Evolutionary conservation across 2,329 filamentous ascomycete species (phyloP).

Genomic region (Cryphonectria carpinicola): DNA sequence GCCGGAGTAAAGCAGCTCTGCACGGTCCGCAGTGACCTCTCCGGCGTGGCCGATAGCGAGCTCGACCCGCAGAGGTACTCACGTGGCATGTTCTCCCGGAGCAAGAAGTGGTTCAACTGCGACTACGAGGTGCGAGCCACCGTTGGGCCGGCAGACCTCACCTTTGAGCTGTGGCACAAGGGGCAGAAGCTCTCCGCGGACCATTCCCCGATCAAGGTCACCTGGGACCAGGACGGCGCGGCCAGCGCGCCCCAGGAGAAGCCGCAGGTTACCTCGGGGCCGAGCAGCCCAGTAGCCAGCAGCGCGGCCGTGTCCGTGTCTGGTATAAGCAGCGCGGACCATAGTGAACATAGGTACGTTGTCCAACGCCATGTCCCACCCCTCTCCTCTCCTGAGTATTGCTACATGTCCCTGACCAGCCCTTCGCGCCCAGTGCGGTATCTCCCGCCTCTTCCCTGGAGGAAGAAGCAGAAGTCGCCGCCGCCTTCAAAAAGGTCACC

Average conservation of each 20-base stretch:
- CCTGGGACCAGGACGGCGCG: conserved; percentile 31
- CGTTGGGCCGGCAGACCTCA: conserved; percentile 58
- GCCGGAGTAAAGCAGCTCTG: conserved; percentile 45
- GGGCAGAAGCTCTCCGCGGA: conserved; percentile 45
- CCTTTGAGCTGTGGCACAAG: conserved; percentile 48
- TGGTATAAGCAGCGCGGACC: conserved; percentile 19
- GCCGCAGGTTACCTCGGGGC: conserved; percentile 1
- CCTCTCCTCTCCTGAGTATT: too few relatives aligned
- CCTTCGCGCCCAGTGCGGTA: not conserved
- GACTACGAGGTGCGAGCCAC: conserved; percentile 57
- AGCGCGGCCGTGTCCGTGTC: conserved; percentile 26
- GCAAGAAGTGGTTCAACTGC: conserved; percentile 45
- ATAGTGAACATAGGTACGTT: conserved; percentile 24
- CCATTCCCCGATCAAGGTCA: conserved; percentile 43
- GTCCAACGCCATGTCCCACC: not conserved
- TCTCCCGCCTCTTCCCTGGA: conserved; percentile 13
- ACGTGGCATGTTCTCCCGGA: conserved; percentile 38
- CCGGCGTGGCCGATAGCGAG: conserved; percentile 43
- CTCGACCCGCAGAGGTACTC: conserved; percentile 44
- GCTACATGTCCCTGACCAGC: conserved; percentile 8
- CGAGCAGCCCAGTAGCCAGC: conserved; percentile 20
- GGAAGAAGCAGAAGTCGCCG: conserved; percentile 3
- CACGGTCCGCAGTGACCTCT: conserved; percentile 45
- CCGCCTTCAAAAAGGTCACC: conserved; percentile 3
- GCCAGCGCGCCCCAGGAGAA: not conserved